Percentiles rank a stretch among this genome's conserved stretches.
phyloP scores from a whole-genome alignment of 169 alveolate genomes.

The Eimeria maxima region DNA sequence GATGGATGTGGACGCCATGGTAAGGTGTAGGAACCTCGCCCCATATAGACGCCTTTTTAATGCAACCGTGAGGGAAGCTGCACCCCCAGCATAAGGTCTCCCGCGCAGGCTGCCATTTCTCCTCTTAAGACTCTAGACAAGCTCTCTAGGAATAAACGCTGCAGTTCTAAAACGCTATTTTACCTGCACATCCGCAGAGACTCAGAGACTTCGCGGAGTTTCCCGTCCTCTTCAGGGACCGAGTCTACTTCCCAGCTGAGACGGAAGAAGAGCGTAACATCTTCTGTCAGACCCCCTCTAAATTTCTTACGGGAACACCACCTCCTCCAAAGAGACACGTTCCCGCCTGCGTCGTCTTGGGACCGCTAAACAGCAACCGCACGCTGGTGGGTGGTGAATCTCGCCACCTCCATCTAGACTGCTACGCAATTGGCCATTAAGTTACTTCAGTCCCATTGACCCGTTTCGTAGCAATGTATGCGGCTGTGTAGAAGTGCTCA shows the following conservation, averaged over 20 bases:
- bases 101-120: not conserved
- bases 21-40: not conserved
- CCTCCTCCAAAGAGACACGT: constrained; percentile 50
- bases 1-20: constrained; percentile 66
- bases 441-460: not conserved
- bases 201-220: constrained; percentile 46
- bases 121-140: not conserved
- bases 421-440: not conserved
- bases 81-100: not conserved
- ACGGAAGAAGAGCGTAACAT: constrained; percentile 36
- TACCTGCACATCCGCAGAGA: constrained; percentile 7
- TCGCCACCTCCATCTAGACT: not conserved
- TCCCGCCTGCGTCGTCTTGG: constrained; percentile 64
- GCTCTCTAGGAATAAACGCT: not conserved
- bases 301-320: constrained; percentile 23
- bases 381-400: constrained; percentile 8
- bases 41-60: not conserved
- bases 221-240: constrained; percentile 72
- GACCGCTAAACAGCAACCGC: constrained; percentile 70
- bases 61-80: not conserved
- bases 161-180: not conserved
- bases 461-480: not conserved
- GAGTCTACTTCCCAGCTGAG: constrained; percentile 66
- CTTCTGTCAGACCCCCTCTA: constrained; percentile 57
- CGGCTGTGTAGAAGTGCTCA: not conserved